phyloP scores from a whole-genome alignment of 257 asterid species.

The Solanum paucissectum region DNA sequence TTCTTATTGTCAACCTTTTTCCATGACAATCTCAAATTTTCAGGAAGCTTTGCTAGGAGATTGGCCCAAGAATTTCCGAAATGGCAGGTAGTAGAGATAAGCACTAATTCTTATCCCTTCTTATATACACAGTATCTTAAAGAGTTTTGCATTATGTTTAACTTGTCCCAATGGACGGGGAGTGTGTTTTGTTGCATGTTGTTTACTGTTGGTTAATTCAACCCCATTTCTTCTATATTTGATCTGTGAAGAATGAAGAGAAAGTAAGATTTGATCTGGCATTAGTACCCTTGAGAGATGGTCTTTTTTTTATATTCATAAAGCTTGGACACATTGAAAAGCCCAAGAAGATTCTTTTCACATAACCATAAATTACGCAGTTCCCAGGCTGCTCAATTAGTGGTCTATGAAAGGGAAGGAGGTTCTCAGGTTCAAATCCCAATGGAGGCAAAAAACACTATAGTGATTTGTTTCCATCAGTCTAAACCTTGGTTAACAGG shows the following conservation, averaged over 20 bases:
- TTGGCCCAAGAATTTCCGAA: conserved; percentile 90
- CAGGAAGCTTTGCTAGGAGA: conserved; percentile 94
- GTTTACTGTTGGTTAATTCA: background rate
- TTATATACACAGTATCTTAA: background rate
- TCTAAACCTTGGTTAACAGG: background rate
- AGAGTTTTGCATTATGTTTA: background rate
- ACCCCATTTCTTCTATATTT: background rate
- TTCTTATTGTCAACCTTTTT: background rate
- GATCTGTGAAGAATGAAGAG: background rate
- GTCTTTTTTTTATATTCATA: background rate
- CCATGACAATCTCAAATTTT: background rate
- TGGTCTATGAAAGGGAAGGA: background rate
- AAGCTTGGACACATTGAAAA: background rate
- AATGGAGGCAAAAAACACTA: background rate
- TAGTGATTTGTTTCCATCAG: background rate
- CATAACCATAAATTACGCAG: background rate
- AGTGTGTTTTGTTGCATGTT: background rate
- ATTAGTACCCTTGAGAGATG: background rate
- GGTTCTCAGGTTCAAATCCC: background rate
- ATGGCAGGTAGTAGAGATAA: conserved; percentile 58
- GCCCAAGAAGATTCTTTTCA: background rate
- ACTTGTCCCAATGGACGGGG: background rate
- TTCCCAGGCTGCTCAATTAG: background rate
- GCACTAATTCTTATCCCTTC: background rate
- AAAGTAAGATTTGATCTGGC: background rate